Evolutionary conservation across 768 basidiomycete species (phyloP), one percentile per base, ranked within the genome.

Genomic region (Russula emetica): DNA sequence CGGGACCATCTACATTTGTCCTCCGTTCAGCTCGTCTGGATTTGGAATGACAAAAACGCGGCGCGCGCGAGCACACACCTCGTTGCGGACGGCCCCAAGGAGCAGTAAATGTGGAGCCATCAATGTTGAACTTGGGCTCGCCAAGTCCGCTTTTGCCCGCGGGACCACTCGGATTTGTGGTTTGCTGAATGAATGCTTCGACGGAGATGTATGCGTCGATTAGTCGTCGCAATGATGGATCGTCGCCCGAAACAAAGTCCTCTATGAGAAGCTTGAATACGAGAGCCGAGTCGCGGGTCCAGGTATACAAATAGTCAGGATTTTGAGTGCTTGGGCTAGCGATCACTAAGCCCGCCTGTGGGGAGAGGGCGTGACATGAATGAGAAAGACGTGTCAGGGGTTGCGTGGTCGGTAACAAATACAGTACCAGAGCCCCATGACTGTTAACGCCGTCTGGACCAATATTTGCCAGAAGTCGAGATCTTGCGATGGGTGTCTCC

Each of bases 401-500:
- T 16, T n/a, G 24, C 36, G 36, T 30, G 52, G 11, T 9, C 1
- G 28, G 45, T 5, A 69, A 76, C 18, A 14, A 45, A 57, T 60
- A 75, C 78, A 36, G 13, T 36, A 36, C 36, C 62, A 73, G 72
- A 42, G 86, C 87, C 36, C 13, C 47, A 49, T 49, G 47, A 49
- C 85, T 50, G 6, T 86, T 80, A 50, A 79, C 71, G 1, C 86
- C 85, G 55, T 70, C 70, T 0, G 86, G 74, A 0, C 88, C 88
- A 58, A 90, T 87, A 72, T 89, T 90, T 18, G 85, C 87, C 14
- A 89, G 79, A 13, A 90, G 55, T 9, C 83, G 82, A 0, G 82
- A 82, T 69, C 83, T 55, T 36, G 22, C 34, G 22, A 26, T 8
- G 2, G 22, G 36, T 9, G 36, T 38, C 53, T 36, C 22, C 34